These are phyloP conservation scores for Dentipellis sp. DNA, from an alignment of 768 basidiomycete species.

Conservation along the genomic window DNA sequence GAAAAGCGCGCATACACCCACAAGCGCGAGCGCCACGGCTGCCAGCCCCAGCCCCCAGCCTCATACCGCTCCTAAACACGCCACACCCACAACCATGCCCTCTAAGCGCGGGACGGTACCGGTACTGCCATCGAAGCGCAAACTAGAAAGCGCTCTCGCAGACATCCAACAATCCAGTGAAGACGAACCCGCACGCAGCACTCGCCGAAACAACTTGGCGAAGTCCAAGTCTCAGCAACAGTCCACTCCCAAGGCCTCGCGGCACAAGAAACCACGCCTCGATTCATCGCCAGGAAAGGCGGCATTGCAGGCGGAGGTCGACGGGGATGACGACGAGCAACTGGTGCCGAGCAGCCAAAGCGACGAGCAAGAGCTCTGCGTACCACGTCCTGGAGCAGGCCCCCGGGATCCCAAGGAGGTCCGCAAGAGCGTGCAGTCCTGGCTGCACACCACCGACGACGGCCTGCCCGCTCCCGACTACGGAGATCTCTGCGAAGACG, in stretches of 20 bases:
- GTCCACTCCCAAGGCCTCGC: neutral
- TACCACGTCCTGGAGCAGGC: constrained; percentile 18
- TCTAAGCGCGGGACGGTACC: neutral
- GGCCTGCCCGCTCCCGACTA: neutral
- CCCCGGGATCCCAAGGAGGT: constrained; percentile 19
- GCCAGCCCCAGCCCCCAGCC: too few relatives aligned
- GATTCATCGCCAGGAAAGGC: constrained; percentile 19
- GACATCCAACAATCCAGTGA: neutral
- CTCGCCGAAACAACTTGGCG: neutral
- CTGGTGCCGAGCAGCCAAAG: constrained; percentile 59
- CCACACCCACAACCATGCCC: neutral
- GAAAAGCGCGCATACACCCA: neutral
- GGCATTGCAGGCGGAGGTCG: constrained; percentile 3
- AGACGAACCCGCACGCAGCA: neutral
- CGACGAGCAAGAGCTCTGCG: constrained; percentile 48
- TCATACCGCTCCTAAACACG: neutral
- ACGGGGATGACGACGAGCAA: constrained; percentile 20
- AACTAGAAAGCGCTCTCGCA: constrained; percentile 1
- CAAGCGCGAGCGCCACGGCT: too few relatives aligned
- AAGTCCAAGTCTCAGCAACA: neutral
- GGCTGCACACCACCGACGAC: constrained; percentile 27
- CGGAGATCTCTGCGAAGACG: neutral
- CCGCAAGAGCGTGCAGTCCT: constrained; percentile 31
- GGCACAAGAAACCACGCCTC: constrained; percentile 30
- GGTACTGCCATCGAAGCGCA: constrained; percentile 7